Evolutionary conservation across 306 rosid genomes (phyloP).

Genomic region (Lagenaria siceraria): DNA sequence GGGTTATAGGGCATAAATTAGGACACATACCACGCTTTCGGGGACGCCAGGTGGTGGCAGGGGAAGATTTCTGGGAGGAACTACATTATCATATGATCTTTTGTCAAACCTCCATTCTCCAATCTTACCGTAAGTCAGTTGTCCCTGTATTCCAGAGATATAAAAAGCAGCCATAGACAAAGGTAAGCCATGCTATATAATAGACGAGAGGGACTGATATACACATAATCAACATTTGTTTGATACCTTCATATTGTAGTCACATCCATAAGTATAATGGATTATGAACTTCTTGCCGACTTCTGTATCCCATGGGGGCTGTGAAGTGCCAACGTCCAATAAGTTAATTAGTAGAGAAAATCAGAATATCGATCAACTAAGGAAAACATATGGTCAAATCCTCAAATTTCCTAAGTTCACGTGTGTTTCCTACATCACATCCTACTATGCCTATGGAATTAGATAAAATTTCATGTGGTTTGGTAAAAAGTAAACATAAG

Average conservation of each 20-base stretch:
- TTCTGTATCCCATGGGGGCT: conserved; percentile 95
- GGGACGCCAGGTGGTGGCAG: conserved; percentile 90
- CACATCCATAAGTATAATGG: conserved; percentile 95
- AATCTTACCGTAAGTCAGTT: conserved; percentile 80
- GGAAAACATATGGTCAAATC: not conserved
- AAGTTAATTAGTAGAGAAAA: conserved; percentile 6
- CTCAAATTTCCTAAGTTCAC: not conserved
- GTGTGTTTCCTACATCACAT: not conserved
- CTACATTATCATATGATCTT: conserved; percentile 38
- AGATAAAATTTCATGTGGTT: not conserved
- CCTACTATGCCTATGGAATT: not conserved
- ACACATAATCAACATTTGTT: not conserved
- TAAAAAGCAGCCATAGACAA: not conserved
- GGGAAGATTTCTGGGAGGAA: conserved; percentile 71
- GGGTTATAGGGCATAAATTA: conserved; percentile 28
- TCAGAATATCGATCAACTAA: not conserved
- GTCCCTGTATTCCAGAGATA: conserved; percentile 44
- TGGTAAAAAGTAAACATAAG: not conserved
- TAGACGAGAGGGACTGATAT: not conserved
- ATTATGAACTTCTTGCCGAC: conserved; percentile 64
- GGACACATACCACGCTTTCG: conserved; percentile 78
- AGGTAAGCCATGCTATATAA: not conserved
- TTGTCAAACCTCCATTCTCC: conserved; percentile 99
- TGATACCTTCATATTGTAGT: conserved; percentile 75
- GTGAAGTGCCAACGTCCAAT: conserved; percentile 15